Conservation (phyloP, 2,329 filamentous ascomycete species). For the Pseudogymnoascus sp. region DNA sequence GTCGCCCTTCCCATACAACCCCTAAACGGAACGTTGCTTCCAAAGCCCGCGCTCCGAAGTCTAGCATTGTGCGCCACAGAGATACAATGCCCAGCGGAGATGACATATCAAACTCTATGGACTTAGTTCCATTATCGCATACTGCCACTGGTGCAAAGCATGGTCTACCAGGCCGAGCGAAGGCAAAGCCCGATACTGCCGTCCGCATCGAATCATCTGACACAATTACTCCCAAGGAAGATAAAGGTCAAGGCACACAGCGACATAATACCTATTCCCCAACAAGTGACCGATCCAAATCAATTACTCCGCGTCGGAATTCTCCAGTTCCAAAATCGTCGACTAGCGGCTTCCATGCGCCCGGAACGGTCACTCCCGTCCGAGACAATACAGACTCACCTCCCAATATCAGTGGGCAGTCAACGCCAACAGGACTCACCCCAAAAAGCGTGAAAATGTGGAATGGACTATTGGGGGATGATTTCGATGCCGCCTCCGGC, state of each 20-base stretch:
- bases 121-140: not conserved
- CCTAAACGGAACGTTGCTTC: not conserved
- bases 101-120: not conserved
- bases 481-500: not conserved
- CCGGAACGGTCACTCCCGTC: not conserved
- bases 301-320: not conserved
- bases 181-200: not conserved
- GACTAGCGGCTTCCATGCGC: not conserved
- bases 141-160: not conserved
- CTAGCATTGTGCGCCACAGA: not conserved
- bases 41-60: not conserved
- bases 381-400: not conserved
- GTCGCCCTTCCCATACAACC: not conserved
- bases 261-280: not conserved
- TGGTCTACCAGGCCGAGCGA: not conserved
- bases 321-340: not conserved
- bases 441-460: constrained; percentile 23
- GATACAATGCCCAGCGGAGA: not conserved
- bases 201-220: not conserved
- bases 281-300: not conserved
- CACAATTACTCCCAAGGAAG: not conserved
- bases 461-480: constrained; percentile 21
- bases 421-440: constrained; percentile 6
- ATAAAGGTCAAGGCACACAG: not conserved
- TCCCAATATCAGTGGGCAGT: not conserved